A percentile compares a stretch with the other conserved stretches of the same genome.
Conservation (phyloP, 2,329 filamentous ascomycete genomes). For the Botrytis fabae region DNA sequence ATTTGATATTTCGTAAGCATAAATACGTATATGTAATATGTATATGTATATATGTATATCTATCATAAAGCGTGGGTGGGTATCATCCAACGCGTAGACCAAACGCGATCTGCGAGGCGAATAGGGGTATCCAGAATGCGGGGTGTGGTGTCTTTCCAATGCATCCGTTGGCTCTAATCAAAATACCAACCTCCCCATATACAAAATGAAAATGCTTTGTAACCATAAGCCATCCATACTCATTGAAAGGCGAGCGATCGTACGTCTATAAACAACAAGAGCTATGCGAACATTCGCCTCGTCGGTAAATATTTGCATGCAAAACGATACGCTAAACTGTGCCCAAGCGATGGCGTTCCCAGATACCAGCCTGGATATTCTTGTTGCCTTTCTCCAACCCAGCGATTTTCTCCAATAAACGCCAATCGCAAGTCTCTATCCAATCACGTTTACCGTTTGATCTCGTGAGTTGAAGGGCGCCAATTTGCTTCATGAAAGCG, state of each 20-base stretch:
- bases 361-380: conserved; percentile 36
- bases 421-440: conserved; percentile 45
- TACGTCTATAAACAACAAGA: neutral
- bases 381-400: conserved; percentile 44
- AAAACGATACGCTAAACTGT: conserved; percentile 10
- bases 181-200: neutral
- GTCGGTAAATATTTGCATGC: no score
- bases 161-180: neutral
- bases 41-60: neutral
- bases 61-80: neutral
- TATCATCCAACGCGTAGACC: neutral
- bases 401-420: conserved; percentile 45
- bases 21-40: neutral
- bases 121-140: neutral
- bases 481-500: conserved; percentile 39
- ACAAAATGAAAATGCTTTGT: neutral
- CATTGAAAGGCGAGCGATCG: neutral
- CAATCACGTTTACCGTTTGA: conserved; percentile 37
- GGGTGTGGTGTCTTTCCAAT: neutral
- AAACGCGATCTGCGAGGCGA: neutral
- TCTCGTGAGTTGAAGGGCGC: conserved; percentile 31
- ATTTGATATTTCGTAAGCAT: neutral
- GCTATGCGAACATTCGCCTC: neutral
- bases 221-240: neutral
- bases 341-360: conserved; percentile 28